Base-by-base conservation (phyloP, 1,139 yeast species). In the Taphrina wiesneri region DNA sequence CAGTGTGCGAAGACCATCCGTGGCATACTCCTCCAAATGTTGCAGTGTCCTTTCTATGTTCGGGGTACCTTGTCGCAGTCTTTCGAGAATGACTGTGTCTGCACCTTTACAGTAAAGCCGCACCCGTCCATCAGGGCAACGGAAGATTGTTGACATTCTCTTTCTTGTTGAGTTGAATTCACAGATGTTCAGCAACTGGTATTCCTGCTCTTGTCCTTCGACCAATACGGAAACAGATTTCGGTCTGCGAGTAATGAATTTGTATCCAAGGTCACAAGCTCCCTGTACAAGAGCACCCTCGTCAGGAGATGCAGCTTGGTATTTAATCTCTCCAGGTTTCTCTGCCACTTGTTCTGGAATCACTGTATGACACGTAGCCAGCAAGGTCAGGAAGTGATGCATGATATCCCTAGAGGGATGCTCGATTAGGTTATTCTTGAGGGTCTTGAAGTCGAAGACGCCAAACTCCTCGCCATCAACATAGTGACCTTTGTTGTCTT, bases 261-360 rank as follows among this genome's bases (percentile, higher is more conserved):
- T 86, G 75, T 88, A 93, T 0, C 97, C 98, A 65, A 93, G 80
- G 72, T 81, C 82, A 0, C 97, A 95, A 21, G 97, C 99, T 67
- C 99, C 99, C 72, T 93, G 92, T 2, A 95, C 99, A 70, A 95
- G 80, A 0, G 99, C 99, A 67, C 99, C 99, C 79, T 95, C 99
- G 78, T 95, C 99, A 0, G 99, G 99, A 1, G 98, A 92, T 0
- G 99, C 97, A 0, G 99, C 99, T 77, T 95, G 99, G 74, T 95
- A 95, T 75, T 90, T 92, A 71, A 93, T 87, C 34, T 69, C 69
- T 7, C 78, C 79, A n/a, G 67, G 68, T 43, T 70, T 67, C 63
- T 75, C 75, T 1, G 82, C 86, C 68, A 82, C 82, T 19, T 83
- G 81, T 75, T 95, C 99, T 0, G 99, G 99, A 70, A 95, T 95